Evolutionary conservation across 352 stramenopile genomes (phyloP).

Genomic region (Hyaloperonospora arabidopsidis): DNA sequence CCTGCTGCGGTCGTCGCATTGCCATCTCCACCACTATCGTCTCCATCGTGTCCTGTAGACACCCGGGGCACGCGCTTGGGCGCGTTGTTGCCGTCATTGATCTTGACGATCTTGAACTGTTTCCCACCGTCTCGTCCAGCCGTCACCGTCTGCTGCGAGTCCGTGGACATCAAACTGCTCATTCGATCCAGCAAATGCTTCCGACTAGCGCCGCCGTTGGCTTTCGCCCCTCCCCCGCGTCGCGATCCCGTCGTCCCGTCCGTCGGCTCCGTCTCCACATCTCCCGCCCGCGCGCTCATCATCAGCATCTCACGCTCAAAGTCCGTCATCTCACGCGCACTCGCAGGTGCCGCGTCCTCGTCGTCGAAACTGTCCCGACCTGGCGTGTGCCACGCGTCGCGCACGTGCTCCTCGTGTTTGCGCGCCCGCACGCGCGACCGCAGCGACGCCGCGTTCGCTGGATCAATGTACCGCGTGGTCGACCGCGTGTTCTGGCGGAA

Average conservation of each 20-base stretch:
- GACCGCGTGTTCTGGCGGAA: constrained; percentile 74
- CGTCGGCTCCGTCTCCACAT: constrained; percentile 13
- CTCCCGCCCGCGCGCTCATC: constrained; percentile 5
- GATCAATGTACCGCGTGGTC: constrained; percentile 70
- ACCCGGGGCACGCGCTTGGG: constrained; percentile 15
- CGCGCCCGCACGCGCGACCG: constrained; percentile 43
- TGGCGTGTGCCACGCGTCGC: constrained; percentile 19
- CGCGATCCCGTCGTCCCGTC: constrained; percentile 16
- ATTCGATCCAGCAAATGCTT: constrained; percentile 26
- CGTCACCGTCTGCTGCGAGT: constrained; percentile 28
- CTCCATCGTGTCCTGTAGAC: constrained; percentile 5
- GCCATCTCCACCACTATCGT: not conserved
- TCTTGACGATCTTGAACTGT: constrained; percentile 67
- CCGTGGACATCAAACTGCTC: constrained; percentile 54
- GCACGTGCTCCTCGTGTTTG: constrained; percentile 39
- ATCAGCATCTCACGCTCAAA: constrained; percentile 48
- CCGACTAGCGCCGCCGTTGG: constrained; percentile 11
- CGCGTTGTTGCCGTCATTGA: constrained; percentile 48
- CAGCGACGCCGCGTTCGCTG: constrained; percentile 56
- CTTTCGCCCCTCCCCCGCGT: too few relatives aligned
- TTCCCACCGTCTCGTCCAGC: constrained; percentile 15
- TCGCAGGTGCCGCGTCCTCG: constrained; percentile 41
- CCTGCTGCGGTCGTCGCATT: constrained; percentile 7
- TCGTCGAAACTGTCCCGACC: constrained; percentile 1
- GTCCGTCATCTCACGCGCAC: constrained; percentile 31